Percentiles rank a stretch among this genome's conserved stretches.
Evolutionary conservation across 2,329 filamentous ascomycete species (phyloP).

Genomic region (Cytospora mali): DNA sequence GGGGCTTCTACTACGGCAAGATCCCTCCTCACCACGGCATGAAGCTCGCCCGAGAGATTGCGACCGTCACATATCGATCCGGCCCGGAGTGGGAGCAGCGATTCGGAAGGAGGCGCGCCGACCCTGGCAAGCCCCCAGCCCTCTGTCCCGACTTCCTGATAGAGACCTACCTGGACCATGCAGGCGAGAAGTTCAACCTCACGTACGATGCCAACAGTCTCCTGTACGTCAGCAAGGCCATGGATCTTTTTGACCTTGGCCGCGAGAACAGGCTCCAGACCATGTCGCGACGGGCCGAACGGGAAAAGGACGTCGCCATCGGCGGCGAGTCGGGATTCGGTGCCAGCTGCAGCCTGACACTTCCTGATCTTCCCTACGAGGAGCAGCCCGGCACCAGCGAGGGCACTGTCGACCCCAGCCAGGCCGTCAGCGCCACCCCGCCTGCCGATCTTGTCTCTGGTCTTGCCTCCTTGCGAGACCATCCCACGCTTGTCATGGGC

Average conservation of each 20-base stretch:
- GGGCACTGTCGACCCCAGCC: constrained; percentile 35
- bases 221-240: constrained; percentile 95
- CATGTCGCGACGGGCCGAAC: constrained; percentile 61
- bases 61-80: constrained; percentile 94
- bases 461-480: constrained; percentile 70
- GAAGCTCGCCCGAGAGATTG: constrained; percentile 97
- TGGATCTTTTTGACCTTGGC: constrained; percentile 96
- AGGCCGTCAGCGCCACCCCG: constrained; percentile 51
- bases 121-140: constrained; percentile 82
- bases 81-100: constrained; percentile 97
- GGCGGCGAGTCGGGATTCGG: constrained; percentile 43
- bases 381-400: constrained; percentile 65
- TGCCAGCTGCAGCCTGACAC: constrained; percentile 72
- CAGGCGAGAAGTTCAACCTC: constrained; percentile 96
- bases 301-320: constrained; percentile 59
- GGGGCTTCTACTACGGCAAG: constrained; percentile 87
- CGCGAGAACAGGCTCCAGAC: constrained; percentile 67
- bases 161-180: constrained; percentile 97
- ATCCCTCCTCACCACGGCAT: constrained; percentile 94
- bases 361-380: constrained; percentile 82
- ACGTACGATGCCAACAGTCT: constrained; percentile 96
- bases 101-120: constrained; percentile 85
- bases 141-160: constrained; percentile 98
- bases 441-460: constrained; percentile 81
- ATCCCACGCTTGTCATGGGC: constrained; percentile 84